These are phyloP conservation scores for Tetragonia tetragonoides DNA, from an alignment of 148 eudicot species.

Conservation along the genomic window DNA sequence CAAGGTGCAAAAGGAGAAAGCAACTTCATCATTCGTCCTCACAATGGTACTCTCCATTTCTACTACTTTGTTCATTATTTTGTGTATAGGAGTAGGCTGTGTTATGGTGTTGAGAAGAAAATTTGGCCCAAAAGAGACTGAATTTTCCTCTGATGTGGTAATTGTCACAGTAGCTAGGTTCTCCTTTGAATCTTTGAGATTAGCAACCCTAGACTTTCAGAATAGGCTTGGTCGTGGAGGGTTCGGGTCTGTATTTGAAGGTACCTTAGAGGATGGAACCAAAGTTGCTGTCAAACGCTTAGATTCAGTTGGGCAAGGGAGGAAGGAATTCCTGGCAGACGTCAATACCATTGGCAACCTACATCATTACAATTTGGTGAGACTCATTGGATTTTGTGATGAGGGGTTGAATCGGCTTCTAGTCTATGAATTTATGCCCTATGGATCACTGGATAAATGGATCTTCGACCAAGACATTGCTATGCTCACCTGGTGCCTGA, in stretches of 20 bases:
- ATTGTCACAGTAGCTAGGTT: not conserved
- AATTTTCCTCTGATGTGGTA: not conserved
- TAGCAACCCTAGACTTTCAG: not conserved
- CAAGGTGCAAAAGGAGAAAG: not conserved
- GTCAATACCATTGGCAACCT: slow-evolving; percentile 39
- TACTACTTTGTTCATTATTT: not conserved
- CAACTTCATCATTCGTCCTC: not conserved
- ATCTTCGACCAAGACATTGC: slow-evolving; percentile 24
- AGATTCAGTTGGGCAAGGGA: slow-evolving; percentile 13
- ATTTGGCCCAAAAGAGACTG: not conserved
- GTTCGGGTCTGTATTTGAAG: not conserved
- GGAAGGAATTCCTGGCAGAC: slow-evolving; percentile 37
- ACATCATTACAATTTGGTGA: slow-evolving; percentile 38
- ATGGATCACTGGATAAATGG: slow-evolving; percentile 43
- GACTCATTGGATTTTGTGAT: slow-evolving; percentile 38
- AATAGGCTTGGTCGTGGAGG: slow-evolving; percentile 5
- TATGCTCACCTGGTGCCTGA: slow-evolving; percentile 26
- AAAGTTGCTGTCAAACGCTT: not conserved
- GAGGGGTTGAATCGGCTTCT: slow-evolving; percentile 33
- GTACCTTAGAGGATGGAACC: not conserved
- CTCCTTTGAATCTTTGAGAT: slow-evolving; percentile 9
- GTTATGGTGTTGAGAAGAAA: not conserved
- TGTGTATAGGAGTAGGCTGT: not conserved
- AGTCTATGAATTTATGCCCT: slow-evolving; percentile 40
- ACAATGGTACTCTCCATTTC: not conserved